These are phyloP conservation scores for Diversispora epigaea DNA, from an alignment of 192 early-diverging fungal genomes.

Conservation along the genomic window DNA sequence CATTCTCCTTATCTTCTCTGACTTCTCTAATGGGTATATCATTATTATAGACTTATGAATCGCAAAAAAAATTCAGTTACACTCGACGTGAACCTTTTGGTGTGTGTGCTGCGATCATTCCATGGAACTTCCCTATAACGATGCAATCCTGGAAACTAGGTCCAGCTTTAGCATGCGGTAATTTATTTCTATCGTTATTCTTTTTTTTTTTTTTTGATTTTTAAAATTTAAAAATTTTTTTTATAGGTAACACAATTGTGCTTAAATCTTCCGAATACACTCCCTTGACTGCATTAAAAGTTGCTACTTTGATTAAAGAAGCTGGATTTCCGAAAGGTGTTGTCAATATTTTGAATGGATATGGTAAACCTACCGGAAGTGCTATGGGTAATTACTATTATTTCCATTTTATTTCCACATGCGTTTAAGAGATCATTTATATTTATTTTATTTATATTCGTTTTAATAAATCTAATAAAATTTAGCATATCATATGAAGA, in stretches of 20 bases:
- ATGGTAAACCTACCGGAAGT: conserved; percentile 62
- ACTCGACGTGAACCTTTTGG: conserved; percentile 66
- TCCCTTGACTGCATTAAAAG: conserved; percentile 60
- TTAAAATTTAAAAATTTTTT: no score
- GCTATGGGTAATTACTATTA: conserved; percentile 50
- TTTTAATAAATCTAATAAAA: no score
- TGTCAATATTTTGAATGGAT: conserved; percentile 81
- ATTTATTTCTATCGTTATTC: not conserved
- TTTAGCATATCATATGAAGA: conserved; percentile 52
- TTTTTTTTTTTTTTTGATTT: not conserved
- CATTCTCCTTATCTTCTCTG: not conserved
- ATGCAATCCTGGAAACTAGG: conserved; percentile 84
- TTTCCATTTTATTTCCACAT: not conserved
- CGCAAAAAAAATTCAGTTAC: conserved; percentile 36
- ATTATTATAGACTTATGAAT: not conserved
- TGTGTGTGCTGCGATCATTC: conserved; percentile 76
- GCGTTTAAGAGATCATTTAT: no score
- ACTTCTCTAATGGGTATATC: not conserved
- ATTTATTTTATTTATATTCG: no score
- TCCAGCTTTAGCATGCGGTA: conserved; percentile 55
- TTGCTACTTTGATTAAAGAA: conserved; percentile 60
- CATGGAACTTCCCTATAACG: conserved; percentile 75
- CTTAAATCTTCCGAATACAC: conserved; percentile 79
- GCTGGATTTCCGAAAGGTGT: conserved; percentile 79
- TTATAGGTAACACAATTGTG: conserved; percentile 58